Evolutionary conservation across 2,329 filamentous ascomycete genomes (phyloP), one percentile per base, ranked within the genome.

Genomic region (Sporothrix brasiliensis): DNA sequence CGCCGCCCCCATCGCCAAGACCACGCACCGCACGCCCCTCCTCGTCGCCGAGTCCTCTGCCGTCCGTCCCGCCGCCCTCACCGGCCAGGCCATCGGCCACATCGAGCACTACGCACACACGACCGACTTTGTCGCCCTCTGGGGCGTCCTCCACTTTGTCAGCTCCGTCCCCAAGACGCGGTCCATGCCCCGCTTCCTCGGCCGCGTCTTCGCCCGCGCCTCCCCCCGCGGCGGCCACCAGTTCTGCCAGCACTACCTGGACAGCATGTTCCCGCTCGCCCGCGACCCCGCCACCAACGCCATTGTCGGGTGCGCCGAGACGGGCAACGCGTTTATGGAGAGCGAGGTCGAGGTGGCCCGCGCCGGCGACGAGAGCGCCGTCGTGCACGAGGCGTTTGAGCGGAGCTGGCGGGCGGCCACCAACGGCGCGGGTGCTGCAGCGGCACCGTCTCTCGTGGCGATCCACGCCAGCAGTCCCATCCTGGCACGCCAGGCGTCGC

Each of bases 71-170:
- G 74, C 76, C 3, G 77, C 81, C 1, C 78, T 82, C 10, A 79
- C 82, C 5, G 81, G 83, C 72, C 80, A 82, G 53, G 86, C 86
- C 2, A 89, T 94, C 67, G 84, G 86, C 6, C 85, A 93, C 74
- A 89, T 95, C 52, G 92, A 95, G 79, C 92, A 95, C 78, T 95
- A 94, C 76, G 90, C 89, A 2, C 91, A 94, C 76, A 85, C 85
- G 10, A 85, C 83, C 19, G 92, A 95, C 75, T 91, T 92, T 74
- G 91, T 94, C 2, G 86, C 91, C 4, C 81, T 88, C 11, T 92
- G 90, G 85, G 92, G 92, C 1, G 87, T 93, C 6, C 81, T 94
- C 49, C 86, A 91, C 77, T 93, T 92, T 39, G 84, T 85, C 67
- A 79, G 80, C 30, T 77, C 83, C 2, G 77, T 80, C 0, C 85